Evolutionary conservation across 78 protist species (phyloP).

Genomic region (Dictyostelium citrinum): DNA sequence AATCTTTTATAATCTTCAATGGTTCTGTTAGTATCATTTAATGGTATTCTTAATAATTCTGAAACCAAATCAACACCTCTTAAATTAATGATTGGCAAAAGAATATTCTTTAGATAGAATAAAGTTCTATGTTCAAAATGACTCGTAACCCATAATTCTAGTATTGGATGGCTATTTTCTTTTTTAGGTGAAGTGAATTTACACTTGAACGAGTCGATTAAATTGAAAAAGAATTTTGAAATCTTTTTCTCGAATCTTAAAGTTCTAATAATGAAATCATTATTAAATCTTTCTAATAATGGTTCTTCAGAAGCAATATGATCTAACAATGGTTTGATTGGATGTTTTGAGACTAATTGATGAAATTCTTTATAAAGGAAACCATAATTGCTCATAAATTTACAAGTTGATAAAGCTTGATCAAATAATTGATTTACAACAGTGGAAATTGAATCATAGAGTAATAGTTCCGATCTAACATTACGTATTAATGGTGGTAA

Average conservation of each 20-base stretch:
- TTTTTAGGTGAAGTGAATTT: background rate
- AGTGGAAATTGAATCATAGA: slow-evolving; percentile 7
- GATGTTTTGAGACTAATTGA: background rate
- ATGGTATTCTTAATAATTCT: background rate
- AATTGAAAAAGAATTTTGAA: slow-evolving; percentile 6
- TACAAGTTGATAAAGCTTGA: background rate
- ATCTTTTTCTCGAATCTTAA: background rate
- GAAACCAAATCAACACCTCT: background rate
- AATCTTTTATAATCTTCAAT: background rate
- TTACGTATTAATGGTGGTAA: background rate
- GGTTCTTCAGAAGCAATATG: background rate
- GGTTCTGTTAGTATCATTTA: background rate
- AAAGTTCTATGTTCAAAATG: background rate
- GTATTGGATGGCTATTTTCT: background rate
- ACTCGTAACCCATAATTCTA: background rate
- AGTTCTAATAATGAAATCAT: slow-evolving; percentile 28
- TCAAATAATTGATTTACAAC: background rate
- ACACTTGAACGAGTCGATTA: background rate
- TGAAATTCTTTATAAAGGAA: background rate
- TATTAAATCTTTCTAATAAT: background rate
- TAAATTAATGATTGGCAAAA: background rate
- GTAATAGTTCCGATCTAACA: background rate
- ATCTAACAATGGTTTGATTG: background rate
- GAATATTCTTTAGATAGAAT: slow-evolving; percentile 2
- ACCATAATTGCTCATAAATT: background rate